phyloP scores from a whole-genome alignment of 352 stramenopile species.

The Chrysophaeum taylorii region DNA sequence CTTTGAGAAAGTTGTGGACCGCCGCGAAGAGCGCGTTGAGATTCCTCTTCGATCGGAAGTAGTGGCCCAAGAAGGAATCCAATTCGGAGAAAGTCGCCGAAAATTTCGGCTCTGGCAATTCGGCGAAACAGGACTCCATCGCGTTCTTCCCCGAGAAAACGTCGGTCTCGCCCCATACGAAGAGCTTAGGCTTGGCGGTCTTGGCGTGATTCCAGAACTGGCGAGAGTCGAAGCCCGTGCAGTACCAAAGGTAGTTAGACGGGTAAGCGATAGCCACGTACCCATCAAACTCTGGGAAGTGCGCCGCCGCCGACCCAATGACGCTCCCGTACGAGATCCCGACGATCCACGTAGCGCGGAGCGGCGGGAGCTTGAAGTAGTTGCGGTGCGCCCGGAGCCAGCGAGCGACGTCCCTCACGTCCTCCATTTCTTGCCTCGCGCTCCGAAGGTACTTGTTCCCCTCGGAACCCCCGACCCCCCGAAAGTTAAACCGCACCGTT shows the following conservation, averaged over 20 bases:
- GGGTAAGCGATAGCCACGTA: constrained; percentile 9
- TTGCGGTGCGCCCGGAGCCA: background rate
- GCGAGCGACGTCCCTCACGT: background rate
- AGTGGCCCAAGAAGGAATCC: background rate
- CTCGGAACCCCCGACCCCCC: background rate
- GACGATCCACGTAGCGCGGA: background rate
- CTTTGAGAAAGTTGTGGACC: background rate
- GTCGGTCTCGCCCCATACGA: constrained; percentile 1
- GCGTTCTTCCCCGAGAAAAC: background rate
- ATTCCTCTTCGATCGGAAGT: background rate
- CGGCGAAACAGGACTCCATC: background rate
- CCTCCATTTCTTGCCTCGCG: background rate
- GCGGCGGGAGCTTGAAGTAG: background rate
- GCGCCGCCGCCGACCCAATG: background rate
- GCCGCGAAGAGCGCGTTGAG: background rate
- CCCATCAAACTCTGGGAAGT: background rate
- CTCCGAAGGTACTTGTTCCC: background rate
- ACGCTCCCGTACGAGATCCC: background rate
- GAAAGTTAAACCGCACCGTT: constrained; percentile 8
- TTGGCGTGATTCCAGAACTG: background rate
- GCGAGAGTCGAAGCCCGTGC: background rate
- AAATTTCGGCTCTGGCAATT: background rate
- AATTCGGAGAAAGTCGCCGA: background rate
- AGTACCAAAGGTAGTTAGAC: constrained; percentile 6
- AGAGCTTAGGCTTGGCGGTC: constrained; percentile 8